These are phyloP conservation scores for Hibiscus syriacus DNA, from an alignment of 345 rosid species.

Conservation along the genomic window DNA sequence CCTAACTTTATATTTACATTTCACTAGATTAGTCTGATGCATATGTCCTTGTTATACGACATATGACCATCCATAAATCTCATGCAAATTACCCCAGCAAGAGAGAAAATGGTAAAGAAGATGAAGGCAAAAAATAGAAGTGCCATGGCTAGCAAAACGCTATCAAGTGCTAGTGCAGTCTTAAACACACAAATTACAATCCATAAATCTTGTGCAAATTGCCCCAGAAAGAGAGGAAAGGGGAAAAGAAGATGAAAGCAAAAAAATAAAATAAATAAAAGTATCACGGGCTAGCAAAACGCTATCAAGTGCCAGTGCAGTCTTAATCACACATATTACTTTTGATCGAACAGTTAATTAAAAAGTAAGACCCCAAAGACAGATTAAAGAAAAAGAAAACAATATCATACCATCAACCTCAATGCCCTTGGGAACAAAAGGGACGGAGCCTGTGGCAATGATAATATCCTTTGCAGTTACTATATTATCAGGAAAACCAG, in stretches of 20 bases:
- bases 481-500: conserved; percentile 42
- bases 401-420: conserved; percentile 81
- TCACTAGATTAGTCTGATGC: neutral
- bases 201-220: neutral
- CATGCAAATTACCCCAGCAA: neutral
- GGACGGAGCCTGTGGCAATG: conserved; percentile 96
- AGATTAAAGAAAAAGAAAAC: neutral
- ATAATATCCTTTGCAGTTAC: conserved; percentile 76
- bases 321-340: neutral
- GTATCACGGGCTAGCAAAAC: neutral
- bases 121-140: neutral
- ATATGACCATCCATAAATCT: neutral
- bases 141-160: neutral
- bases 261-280: neutral
- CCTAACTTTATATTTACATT: neutral
- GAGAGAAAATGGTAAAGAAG: neutral
- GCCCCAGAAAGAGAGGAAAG: neutral
- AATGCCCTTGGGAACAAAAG: conserved; percentile 97
- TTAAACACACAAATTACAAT: neutral
- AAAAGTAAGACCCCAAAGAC: neutral
- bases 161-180: neutral
- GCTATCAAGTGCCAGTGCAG: neutral
- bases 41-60: neutral
- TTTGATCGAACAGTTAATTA: conserved; percentile 5
- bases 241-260: neutral